phyloP scores from a whole-genome alignment of 495 filamentous ascomycete genomes.

The Lentithecium fluviatile region DNA sequence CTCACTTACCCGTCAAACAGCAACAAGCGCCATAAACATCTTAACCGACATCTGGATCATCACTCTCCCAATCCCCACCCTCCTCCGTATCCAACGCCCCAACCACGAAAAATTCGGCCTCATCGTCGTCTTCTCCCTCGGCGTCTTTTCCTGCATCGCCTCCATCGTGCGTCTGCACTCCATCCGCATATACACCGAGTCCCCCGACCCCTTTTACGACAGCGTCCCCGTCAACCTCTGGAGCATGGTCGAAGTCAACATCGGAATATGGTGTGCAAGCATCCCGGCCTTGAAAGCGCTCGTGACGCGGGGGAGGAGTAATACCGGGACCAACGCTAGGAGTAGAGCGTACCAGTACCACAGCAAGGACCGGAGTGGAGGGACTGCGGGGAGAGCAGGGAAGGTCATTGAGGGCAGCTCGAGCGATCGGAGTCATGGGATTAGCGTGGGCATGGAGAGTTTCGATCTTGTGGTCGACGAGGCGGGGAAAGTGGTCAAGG shows the following conservation, averaged over 20 bases:
- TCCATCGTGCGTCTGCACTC: constrained; percentile 50
- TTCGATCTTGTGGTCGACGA: too few relatives aligned
- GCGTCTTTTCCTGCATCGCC: constrained; percentile 47
- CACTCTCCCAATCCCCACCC: constrained; percentile 49
- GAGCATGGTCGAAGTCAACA: constrained; percentile 50
- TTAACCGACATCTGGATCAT: constrained; percentile 55
- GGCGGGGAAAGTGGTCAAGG: too few relatives aligned
- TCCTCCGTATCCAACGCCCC: constrained; percentile 48
- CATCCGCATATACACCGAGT: constrained; percentile 38
- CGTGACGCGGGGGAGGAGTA: constrained; percentile 44
- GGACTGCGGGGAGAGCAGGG: background rate
- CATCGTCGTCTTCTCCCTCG: constrained; percentile 51
- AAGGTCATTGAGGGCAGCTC: constrained; percentile 3
- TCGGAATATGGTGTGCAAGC: constrained; percentile 51
- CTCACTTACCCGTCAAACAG: constrained; percentile 19
- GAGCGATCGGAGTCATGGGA: background rate
- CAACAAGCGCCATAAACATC: constrained; percentile 53
- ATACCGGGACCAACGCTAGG: constrained; percentile 12
- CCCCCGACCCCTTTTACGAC: constrained; percentile 39
- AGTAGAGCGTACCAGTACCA: constrained; percentile 21
- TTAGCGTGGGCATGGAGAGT: background rate
- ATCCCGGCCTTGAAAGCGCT: constrained; percentile 43
- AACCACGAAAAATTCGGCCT: constrained; percentile 49
- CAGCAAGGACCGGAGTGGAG: constrained; percentile 26
- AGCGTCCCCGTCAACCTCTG: constrained; percentile 49